Evolutionary conservation across 1,139 yeast genomes (phyloP), one percentile per base, ranked within the genome.

Genomic region (Taphrina betulina): DNA sequence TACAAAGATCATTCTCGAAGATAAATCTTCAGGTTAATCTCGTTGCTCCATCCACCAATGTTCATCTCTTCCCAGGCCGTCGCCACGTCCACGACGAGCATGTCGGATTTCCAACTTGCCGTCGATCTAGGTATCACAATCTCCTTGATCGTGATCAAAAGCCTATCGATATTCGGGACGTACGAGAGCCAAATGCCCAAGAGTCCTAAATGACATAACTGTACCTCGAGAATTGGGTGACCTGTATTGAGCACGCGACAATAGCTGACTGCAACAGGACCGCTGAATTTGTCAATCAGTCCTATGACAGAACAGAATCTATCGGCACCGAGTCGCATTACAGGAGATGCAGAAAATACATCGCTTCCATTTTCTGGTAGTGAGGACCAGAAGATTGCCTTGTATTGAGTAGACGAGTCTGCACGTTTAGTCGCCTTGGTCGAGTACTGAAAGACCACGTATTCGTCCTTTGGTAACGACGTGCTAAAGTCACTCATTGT

Each of bases 151-250:
- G 48, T 43, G 26, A 43, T 28, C 19, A 43, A 19, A 24, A 43
- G 12, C 5, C 29, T 26, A 22, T 43, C 48, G 26, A 43, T 28
- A 20, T 31, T 20, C 19, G 26, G 14, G 16, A 37, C 8, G 38
- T 31, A 43, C 2, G 29, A 26, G 48, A 43, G 20, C 29, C 31
- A 31, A 26, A 43, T 14, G 38, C 48, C 48, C 23, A 43, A 22
- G 29, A 43, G 34, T 22, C 48, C 48, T 3, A 43, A 28, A 31
- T 43, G 48, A 5, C 12, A 8, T n/a, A 43, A 36, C 26, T 43
- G 48, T 5, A 43, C 28, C 20, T 43, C 48, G 17, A 43, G 38
- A 2, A 43, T 20, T 19, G 48, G 48, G 38, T 43, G 48, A 8
- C 22, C 22, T 19, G 48, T 23, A 16, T 43, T 28, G 28, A 23